Percentiles rank a stretch among this genome's conserved stretches.
These are phyloP conservation scores for Dryas octopetala DNA, from an alignment of 306 rosid genomes.

Conservation along the genomic window DNA sequence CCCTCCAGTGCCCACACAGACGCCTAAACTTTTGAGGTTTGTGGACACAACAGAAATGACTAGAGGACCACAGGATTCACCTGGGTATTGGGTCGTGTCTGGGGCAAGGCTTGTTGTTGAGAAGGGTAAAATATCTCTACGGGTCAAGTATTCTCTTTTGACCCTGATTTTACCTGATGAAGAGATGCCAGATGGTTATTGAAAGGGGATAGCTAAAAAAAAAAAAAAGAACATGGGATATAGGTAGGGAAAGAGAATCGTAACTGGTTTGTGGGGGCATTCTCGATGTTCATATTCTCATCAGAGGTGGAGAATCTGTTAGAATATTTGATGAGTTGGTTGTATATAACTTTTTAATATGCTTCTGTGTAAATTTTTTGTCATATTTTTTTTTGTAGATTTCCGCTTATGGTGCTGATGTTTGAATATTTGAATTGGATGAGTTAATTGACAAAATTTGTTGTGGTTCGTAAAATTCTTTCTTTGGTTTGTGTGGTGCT, in stretches of 20 bases:
- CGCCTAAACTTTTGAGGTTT: constrained; percentile 70
- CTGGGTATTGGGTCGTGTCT: constrained; percentile 91
- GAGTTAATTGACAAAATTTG: not conserved
- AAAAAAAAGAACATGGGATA: not conserved
- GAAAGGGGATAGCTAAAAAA: not conserved
- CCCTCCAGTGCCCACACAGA: constrained; percentile 71
- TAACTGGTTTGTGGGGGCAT: not conserved
- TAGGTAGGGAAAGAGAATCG: not conserved
- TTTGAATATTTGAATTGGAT: constrained; percentile 18
- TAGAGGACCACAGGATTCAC: constrained; percentile 86
- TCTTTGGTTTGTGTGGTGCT: not conserved
- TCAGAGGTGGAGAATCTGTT: constrained; percentile 3
- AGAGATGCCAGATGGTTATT: constrained; percentile 8
- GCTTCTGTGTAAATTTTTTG: constrained; percentile 41
- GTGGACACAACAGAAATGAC: constrained; percentile 93
- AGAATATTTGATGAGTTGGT: constrained; percentile 20
- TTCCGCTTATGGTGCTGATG: constrained; percentile 8
- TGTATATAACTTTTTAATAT: constrained; percentile 46
- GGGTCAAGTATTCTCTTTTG: constrained; percentile 77
- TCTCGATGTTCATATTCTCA: constrained; percentile 19
- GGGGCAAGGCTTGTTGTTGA: constrained; percentile 78
- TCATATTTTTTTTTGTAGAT: constrained; percentile 38
- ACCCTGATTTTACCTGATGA: constrained; percentile 65
- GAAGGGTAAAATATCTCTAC: constrained; percentile 72
- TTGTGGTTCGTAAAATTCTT: not conserved